phyloP scores from a whole-genome alignment of 1,284 basidiomycete species.

The Ustilago esculenta region DNA sequence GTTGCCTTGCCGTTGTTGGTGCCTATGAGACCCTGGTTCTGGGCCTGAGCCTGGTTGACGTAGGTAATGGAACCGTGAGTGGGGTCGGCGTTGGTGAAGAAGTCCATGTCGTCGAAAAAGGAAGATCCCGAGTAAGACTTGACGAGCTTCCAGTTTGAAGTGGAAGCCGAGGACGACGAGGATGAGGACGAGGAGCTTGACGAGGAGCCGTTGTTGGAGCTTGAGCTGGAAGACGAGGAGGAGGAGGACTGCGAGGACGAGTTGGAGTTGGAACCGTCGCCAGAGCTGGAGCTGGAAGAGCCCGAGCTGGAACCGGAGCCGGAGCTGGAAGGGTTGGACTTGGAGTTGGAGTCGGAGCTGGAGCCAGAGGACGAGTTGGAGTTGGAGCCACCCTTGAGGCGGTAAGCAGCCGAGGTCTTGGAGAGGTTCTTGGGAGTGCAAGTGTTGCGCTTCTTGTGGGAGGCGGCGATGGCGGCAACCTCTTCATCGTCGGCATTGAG shows the following conservation, averaged over 20 bases:
- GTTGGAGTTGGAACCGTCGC: constrained; percentile 7
- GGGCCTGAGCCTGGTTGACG: constrained; percentile 23
- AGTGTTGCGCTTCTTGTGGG: constrained; percentile 39
- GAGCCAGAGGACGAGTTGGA: no score
- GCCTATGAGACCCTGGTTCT: constrained; percentile 35
- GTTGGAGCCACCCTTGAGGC: constrained; percentile 16
- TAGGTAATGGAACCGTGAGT: constrained; percentile 53
- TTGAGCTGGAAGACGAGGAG: constrained; percentile 11
- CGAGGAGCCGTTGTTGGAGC: constrained; percentile 8
- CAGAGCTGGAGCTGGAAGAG: background rate
- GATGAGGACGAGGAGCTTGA: constrained; percentile 18
- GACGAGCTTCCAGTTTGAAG: constrained; percentile 42
- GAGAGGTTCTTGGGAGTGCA: constrained; percentile 28
- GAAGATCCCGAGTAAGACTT: constrained; percentile 42
- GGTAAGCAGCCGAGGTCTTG: constrained; percentile 21
- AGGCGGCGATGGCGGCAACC: constrained; percentile 21
- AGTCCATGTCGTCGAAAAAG: constrained; percentile 56
- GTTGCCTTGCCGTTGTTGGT: constrained; percentile 36
- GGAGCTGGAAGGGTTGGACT: constrained; percentile 1
- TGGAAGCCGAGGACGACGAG: constrained; percentile 18
- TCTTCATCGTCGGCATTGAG: constrained; percentile 34
- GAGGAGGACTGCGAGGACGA: constrained; percentile 20
- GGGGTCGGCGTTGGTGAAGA: constrained; percentile 49
- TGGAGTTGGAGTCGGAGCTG: constrained; percentile 6
- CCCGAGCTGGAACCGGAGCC: constrained; percentile 10